phyloP scores from a whole-genome alignment of 495 filamentous ascomycete genomes.

The Tuber umbilicatum region DNA sequence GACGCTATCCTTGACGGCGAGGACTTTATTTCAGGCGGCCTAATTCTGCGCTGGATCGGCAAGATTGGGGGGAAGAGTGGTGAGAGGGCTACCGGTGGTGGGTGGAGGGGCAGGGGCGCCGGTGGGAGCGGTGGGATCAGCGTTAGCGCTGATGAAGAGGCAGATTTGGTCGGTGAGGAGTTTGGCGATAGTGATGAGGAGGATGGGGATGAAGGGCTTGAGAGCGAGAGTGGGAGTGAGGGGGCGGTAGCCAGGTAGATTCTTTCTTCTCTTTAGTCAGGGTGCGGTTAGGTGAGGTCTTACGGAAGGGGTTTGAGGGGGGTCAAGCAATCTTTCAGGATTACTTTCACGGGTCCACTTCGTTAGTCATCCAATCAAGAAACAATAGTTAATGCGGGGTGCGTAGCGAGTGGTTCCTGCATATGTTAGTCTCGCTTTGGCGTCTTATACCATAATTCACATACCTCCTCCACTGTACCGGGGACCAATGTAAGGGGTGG shows the following conservation, averaged over 20 bases:
- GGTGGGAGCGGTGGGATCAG: slow-evolving; percentile 44
- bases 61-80: slow-evolving; percentile 8
- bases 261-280: not conserved
- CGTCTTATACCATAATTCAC: not conserved
- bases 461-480: not conserved
- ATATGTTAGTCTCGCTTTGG: not conserved
- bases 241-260: not conserved
- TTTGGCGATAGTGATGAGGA: slow-evolving; percentile 26
- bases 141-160: slow-evolving; percentile 45
- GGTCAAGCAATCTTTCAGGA: not conserved
- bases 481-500: not conserved
- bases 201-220: slow-evolving; percentile 25
- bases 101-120: slow-evolving; percentile 33
- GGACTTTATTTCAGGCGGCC: slow-evolving; percentile 74
- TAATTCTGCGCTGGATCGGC: slow-evolving; percentile 50
- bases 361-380: not conserved
- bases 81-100: slow-evolving; percentile 25
- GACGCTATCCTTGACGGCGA: slow-evolving; percentile 83
- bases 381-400: not conserved
- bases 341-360: not conserved
- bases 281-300: not conserved
- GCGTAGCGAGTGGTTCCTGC: not conserved
- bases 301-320: not conserved
- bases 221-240: not conserved
- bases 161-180: not conserved